Evolutionary conservation across 1,284 basidiomycete species (phyloP).

Genomic region (Fistulinella cinereoalba): DNA sequence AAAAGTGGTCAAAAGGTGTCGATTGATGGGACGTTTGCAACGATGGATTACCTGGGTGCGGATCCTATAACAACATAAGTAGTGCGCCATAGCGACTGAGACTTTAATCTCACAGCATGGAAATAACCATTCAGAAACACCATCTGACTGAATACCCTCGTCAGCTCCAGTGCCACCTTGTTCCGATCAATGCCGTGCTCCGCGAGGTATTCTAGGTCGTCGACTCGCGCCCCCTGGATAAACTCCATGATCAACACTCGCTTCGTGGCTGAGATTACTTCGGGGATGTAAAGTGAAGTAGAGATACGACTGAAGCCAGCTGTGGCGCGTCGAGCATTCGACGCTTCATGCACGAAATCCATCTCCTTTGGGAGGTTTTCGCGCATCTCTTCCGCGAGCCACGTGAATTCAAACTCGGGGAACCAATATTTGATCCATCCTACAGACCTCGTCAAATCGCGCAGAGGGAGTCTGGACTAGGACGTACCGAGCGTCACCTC

Average conservation of each 20-base stretch:
- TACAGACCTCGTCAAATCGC: slow-evolving; percentile 23
- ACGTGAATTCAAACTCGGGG: slow-evolving; percentile 90
- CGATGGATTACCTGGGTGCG: slow-evolving; percentile 61
- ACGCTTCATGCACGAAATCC: slow-evolving; percentile 90
- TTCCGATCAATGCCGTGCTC: slow-evolving; percentile 90
- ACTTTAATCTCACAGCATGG: slow-evolving; percentile 59
- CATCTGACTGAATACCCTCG: slow-evolving; percentile 91
- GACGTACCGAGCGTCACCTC: slow-evolving; percentile 71
- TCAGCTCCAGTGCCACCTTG: slow-evolving; percentile 87
- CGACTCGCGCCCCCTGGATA: slow-evolving; percentile 85
- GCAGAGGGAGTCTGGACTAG: background rate
- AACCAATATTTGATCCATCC: slow-evolving; percentile 89
- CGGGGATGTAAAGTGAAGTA: slow-evolving; percentile 89
- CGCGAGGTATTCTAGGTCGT: slow-evolving; percentile 85
- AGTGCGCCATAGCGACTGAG: background rate
- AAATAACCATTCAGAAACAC: slow-evolving; percentile 95
- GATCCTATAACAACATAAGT: slow-evolving; percentile 49
- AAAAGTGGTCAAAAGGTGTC: slow-evolving; percentile 2
- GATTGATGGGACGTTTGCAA: background rate
- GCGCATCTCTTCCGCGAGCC: slow-evolving; percentile 93
- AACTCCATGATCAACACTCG: slow-evolving; percentile 95
- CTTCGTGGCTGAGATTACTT: slow-evolving; percentile 81
- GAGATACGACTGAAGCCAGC: slow-evolving; percentile 72
- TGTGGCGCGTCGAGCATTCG: slow-evolving; percentile 73
- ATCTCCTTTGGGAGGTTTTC: slow-evolving; percentile 93